phyloP scores from a whole-genome alignment of 306 rosid species.

The Alnus rubra region DNA sequence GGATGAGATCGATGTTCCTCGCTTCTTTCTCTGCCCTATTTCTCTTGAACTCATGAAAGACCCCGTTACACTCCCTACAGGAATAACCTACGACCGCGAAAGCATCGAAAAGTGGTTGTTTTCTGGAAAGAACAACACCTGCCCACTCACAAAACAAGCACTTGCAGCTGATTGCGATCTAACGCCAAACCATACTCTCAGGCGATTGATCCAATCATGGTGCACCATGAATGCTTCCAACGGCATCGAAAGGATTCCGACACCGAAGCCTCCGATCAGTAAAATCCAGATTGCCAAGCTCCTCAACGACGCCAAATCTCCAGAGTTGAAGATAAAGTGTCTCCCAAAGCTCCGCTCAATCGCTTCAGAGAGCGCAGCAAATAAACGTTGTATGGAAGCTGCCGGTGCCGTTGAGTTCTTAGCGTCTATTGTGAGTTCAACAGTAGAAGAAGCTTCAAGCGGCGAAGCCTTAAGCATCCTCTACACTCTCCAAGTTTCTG shows the following conservation, averaged over 20 bases:
- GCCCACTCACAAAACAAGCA: slow-evolving; percentile 72
- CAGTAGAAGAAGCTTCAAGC: slow-evolving; percentile 9
- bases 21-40: slow-evolving; percentile 73
- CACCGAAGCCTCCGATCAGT: slow-evolving; percentile 68
- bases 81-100: slow-evolving; percentile 80
- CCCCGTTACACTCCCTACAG: slow-evolving; percentile 72
- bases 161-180: slow-evolving; percentile 44
- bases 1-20: slow-evolving; percentile 74
- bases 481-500: slow-evolving; percentile 48
- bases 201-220: slow-evolving; percentile 85
- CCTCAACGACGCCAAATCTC: slow-evolving; percentile 46
- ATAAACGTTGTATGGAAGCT: slow-evolving; percentile 54
- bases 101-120: slow-evolving; percentile 86
- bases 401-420: slow-evolving; percentile 63
- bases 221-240: slow-evolving; percentile 74
- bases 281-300: slow-evolving; percentile 49
- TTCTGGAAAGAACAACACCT: slow-evolving; percentile 42
- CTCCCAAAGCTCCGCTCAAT: slow-evolving; percentile 52
- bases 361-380: slow-evolving; percentile 60
- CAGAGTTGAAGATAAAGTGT: slow-evolving; percentile 34
- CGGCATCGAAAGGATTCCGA: slow-evolving; percentile 72
- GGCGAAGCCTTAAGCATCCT: slow-evolving; percentile 65
- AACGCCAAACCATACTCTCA: slow-evolving; percentile 87
- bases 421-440: slow-evolving; percentile 34
- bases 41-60: slow-evolving; percentile 86